A percentile compares a stretch with the other conserved stretches of the same genome.
Conservation (phyloP, 768 basidiomycete genomes). For the Galerina marginata region DNA sequence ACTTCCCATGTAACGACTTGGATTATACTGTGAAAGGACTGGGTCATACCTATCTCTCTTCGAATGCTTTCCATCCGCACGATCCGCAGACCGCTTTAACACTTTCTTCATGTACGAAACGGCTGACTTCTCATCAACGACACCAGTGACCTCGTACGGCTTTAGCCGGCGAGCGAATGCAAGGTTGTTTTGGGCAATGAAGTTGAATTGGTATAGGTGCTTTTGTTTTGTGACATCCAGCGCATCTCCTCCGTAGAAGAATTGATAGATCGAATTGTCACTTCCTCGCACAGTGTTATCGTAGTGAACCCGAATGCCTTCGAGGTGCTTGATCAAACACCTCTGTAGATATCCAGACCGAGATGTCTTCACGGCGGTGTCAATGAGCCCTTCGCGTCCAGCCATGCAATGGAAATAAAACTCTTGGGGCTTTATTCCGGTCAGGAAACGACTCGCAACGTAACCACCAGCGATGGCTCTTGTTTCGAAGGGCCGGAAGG, state of each 20-base stretch:
- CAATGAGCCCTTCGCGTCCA: slow-evolving; percentile 97
- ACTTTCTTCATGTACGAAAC: slow-evolving; percentile 86
- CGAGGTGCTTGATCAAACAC: slow-evolving; percentile 97
- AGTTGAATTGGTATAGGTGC: slow-evolving; percentile 92
- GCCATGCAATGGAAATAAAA: slow-evolving; percentile 99
- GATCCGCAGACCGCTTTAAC: slow-evolving; percentile 68
- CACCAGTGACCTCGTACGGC: slow-evolving; percentile 60
- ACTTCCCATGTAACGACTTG: slow-evolving; percentile 81
- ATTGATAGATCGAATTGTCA: slow-evolving; percentile 93
- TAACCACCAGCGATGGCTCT: slow-evolving; percentile 97
- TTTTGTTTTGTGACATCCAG: slow-evolving; percentile 98
- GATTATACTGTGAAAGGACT: slow-evolving; percentile 74
- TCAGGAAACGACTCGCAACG: slow-evolving; percentile 97
- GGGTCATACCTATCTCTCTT: slow-evolving; percentile 73
- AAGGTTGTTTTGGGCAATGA: slow-evolving; percentile 84
- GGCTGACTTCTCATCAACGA: slow-evolving; percentile 73
- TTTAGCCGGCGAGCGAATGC: slow-evolving; percentile 77
- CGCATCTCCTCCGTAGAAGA: slow-evolving; percentile 95
- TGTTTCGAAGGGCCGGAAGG: slow-evolving; percentile 98
- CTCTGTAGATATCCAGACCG: slow-evolving; percentile 98
- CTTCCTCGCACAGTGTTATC: slow-evolving; percentile 97
- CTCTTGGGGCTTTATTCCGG: slow-evolving; percentile 96
- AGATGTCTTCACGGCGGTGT: slow-evolving; percentile 98
- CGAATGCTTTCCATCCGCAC: slow-evolving; percentile 46
- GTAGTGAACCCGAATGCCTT: slow-evolving; percentile 96